A percentile compares a stretch with the other conserved stretches of the same genome.
Conservation (phyloP, 164 flowering plant species). For the Aristolochia contorta region DNA sequence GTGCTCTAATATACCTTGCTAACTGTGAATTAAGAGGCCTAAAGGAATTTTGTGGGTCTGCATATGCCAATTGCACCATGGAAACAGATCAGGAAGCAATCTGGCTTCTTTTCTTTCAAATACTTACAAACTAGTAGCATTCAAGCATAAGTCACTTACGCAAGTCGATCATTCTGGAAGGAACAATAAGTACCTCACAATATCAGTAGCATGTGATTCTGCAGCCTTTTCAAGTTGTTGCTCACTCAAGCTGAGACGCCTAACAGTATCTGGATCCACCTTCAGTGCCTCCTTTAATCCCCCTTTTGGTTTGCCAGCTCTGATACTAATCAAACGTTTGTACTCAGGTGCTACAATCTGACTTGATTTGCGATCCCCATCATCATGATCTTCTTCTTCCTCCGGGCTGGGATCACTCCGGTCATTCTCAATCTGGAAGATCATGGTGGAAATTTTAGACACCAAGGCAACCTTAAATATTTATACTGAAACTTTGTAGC, state of each 20-base stretch:
- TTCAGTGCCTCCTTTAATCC: conserved; percentile 30
- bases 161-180: neutral
- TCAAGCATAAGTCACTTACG: neutral
- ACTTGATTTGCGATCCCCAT: conserved; percentile 11
- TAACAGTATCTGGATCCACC: conserved; percentile 27
- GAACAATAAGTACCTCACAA: conserved; percentile 42
- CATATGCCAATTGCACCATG: too few relatives aligned
- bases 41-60: too few relatives aligned
- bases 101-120: too few relatives aligned
- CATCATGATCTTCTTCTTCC: conserved; percentile 9
- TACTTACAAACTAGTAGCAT: too few relatives aligned
- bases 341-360: conserved; percentile 36
- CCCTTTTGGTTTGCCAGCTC: conserved; percentile 66
- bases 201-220: conserved; percentile 31
- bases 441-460: too few relatives aligned
- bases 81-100: too few relatives aligned
- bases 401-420: neutral
- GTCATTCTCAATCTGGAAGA: conserved; percentile 4
- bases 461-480: too few relatives aligned
- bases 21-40: too few relatives aligned
- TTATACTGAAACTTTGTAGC: too few relatives aligned
- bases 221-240: conserved; percentile 57
- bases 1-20: too few relatives aligned
- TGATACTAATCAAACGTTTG: conserved; percentile 62
- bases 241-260: conserved; percentile 83